A percentile compares a stretch with the other conserved stretches of the same genome.
Conservation (phyloP, 2,329 filamentous ascomycete genomes). For the Fusarium pseudonygamai region DNA sequence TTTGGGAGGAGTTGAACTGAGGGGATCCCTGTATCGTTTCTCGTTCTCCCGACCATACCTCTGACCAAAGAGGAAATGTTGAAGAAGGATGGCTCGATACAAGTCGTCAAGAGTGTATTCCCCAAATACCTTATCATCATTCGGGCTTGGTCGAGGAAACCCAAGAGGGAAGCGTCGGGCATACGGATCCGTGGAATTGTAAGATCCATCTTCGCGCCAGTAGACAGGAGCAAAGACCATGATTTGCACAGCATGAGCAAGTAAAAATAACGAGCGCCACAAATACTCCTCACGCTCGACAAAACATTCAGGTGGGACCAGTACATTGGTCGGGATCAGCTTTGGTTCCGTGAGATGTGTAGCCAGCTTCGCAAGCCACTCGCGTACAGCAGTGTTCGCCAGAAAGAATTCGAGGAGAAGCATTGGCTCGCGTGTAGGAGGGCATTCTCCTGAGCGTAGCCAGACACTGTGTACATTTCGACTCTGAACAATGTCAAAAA, state of each 20-base stretch:
- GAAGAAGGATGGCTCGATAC: background rate
- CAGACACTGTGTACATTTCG: background rate
- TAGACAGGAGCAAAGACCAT: background rate
- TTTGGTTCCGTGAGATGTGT: background rate
- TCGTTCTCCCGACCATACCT: too few relatives aligned
- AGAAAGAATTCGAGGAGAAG: background rate
- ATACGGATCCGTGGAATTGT: accelerated
- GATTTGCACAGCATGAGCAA: background rate
- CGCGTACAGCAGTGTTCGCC: accelerated
- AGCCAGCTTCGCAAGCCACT: accelerated
- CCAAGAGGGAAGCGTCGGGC: background rate
- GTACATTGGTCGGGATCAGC: background rate
- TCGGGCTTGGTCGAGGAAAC: accelerated
- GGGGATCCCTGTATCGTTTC: too few relatives aligned
- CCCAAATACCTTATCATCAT: accelerated
- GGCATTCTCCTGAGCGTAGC: too few relatives aligned
- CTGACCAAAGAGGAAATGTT: background rate
- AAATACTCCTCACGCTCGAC: too few relatives aligned
- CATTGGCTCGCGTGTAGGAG: too few relatives aligned
- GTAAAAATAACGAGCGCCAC: background rate
- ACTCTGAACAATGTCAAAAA: background rate
- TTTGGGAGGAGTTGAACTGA: too few relatives aligned
- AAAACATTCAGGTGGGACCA: too few relatives aligned
- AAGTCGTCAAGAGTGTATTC: background rate
- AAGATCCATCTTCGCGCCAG: accelerated